These are phyloP conservation scores for Cajanus cajan DNA, from an alignment of 306 rosid species.

Conservation along the genomic window DNA sequence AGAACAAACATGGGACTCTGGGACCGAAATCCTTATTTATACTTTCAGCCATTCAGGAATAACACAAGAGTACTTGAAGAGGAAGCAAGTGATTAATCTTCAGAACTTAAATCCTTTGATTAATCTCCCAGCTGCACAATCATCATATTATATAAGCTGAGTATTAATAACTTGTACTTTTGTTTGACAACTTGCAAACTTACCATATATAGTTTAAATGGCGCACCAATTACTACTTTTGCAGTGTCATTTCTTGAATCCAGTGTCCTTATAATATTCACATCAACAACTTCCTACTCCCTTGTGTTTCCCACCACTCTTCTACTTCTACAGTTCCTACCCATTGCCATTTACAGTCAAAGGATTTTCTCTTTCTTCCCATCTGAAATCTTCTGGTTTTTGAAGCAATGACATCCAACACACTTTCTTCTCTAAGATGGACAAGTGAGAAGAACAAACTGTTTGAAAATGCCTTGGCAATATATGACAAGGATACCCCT, in stretches of 20 bases:
- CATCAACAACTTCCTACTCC: conserved; percentile 30
- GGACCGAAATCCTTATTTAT: neutral
- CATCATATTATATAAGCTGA: conserved; percentile 24
- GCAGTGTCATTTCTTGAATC: conserved; percentile 38
- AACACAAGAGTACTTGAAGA: conserved; percentile 22
- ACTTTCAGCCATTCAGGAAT: neutral
- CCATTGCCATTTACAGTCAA: conserved; percentile 21
- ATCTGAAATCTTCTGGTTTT: conserved; percentile 22
- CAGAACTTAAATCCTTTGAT: conserved; percentile 18
- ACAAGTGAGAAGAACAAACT: conserved; percentile 54
- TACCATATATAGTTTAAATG: conserved; percentile 30
- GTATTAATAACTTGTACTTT: conserved; percentile 21
- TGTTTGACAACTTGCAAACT: conserved; percentile 32
- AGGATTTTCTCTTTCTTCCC: conserved; percentile 17
- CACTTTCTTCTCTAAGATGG: conserved; percentile 44
- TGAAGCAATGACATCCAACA: conserved; percentile 48
- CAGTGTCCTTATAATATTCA: conserved; percentile 29
- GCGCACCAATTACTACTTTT: conserved; percentile 26
- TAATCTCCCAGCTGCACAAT: conserved; percentile 15
- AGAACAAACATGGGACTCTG: conserved; percentile 16
- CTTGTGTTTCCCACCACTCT: conserved; percentile 17
- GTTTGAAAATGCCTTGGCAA: conserved; percentile 70
- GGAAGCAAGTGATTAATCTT: conserved; percentile 31
- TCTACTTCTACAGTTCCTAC: neutral
- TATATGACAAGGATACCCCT: conserved; percentile 56